Evolutionary conservation across 2,329 filamentous ascomycete genomes (phyloP), one percentile per base, ranked within the genome.

Genomic region (Neofusicoccum kwambonambiense): DNA sequence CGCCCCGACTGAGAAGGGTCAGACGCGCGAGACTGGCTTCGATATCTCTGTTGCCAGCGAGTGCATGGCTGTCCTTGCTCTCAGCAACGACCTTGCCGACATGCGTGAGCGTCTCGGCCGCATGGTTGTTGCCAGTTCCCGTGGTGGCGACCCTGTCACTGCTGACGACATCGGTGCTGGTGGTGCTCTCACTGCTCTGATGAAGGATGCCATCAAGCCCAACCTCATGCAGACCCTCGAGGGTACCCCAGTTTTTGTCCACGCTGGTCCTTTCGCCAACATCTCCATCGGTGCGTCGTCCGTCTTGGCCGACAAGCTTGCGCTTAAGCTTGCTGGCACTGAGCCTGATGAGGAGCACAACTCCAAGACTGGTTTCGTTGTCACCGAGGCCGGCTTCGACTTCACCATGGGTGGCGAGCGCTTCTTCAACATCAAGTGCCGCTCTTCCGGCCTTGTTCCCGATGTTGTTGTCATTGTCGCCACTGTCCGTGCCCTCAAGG

Each of bases 371-470:
- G 95, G 95, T 9, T 98, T 95, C 72, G 94, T 97, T 22, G 89
- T 99, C 42, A 99, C 95, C 1, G 95, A 99, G 79, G 94, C 95
- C 62, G 95, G 95, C 9, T 99, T 99, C 78, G 95, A 99, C 80
- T 99, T 99, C 81, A 98, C 95, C 73, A 99, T 99, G 95, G 95
- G 95, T 69, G 95, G 95, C 68, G 95, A 99, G 85, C 90, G 95
- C 61, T 99, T 99, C 86, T 98, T 99, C 88, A 98, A 99, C 83
- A 98, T 99, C 84, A 99, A 99, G 85, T 98, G 95, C 82, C 90
- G 95, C 67, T 91, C 93, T 9, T 97, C 94, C 5, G 94, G 94
- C 27, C 89, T 99, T 51, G 87, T 92, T 2, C 95, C 95, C 1
- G 95, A 99, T 74, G 92, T 93, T 1, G 93, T 97, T 6, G 92